Percentiles rank a stretch among this genome's conserved stretches.
Conservation (phyloP, 208 protist species). For the Leishmania tropica region DNA sequence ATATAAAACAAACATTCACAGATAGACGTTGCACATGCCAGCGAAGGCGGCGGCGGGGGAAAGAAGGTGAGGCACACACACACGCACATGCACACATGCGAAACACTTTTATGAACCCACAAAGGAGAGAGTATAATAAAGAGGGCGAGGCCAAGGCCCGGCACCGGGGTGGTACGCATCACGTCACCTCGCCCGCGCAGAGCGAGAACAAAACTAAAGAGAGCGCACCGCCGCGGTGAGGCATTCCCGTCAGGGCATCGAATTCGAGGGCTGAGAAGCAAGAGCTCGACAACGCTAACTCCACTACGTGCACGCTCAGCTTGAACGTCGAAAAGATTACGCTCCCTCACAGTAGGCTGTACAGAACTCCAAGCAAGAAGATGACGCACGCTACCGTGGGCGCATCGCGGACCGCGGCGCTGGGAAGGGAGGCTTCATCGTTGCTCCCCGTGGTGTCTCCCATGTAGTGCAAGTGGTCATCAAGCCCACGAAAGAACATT, state of each 20-base stretch:
- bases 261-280: not conserved
- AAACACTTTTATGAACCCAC: not conserved
- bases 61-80: no score
- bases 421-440: not conserved
- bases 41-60: not conserved
- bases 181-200: no score
- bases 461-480: conserved; percentile 6
- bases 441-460: not conserved
- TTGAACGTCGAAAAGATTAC: not conserved
- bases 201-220: no score
- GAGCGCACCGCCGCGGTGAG: not conserved
- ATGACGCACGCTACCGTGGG: not conserved
- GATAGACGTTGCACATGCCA: no score
- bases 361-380: not conserved
- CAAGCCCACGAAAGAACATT: not conserved
- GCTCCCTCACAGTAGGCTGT: not conserved
- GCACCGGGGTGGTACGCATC: no score
- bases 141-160: no score
- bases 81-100: not conserved
- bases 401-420: not conserved
- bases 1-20: no score
- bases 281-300: not conserved
- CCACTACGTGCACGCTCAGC: not conserved
- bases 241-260: not conserved
- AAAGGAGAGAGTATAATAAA: not conserved